Conservation (phyloP, 352 stramenopile species). For the Globisporangium perplexum region DNA sequence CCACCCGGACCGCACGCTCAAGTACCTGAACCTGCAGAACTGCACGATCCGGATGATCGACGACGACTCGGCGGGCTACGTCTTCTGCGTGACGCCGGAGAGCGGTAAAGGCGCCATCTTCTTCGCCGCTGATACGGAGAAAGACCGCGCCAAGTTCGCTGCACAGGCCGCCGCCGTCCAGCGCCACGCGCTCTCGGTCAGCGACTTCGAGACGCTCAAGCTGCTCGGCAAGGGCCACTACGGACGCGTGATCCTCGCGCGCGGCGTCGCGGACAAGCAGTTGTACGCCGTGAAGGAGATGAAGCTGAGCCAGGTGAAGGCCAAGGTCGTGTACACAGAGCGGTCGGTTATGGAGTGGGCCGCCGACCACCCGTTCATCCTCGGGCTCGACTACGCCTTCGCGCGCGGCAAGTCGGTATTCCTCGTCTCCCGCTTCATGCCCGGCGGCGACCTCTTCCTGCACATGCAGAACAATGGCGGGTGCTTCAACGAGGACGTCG, state of each 20-base stretch:
- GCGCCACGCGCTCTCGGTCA: constrained; percentile 38
- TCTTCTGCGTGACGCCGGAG: constrained; percentile 70
- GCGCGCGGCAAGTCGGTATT: constrained; percentile 95
- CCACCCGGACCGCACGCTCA: constrained; percentile 21
- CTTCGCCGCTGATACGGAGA: constrained; percentile 80
- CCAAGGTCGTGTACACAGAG: constrained; percentile 84
- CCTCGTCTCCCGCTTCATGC: constrained; percentile 97
- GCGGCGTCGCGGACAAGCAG: constrained; percentile 25
- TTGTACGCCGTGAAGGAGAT: constrained; percentile 88
- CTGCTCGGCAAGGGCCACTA: constrained; percentile 82
- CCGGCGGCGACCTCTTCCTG: constrained; percentile 93
- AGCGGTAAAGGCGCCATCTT: constrained; percentile 57
- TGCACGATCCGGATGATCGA: constrained; percentile 76
- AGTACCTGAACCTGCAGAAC: constrained; percentile 76
- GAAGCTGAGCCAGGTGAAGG: constrained; percentile 84
- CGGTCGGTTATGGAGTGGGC: constrained; percentile 82
- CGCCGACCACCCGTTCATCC: constrained; percentile 93
- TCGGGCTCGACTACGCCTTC: constrained; percentile 96
- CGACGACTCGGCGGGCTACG: constrained; percentile 65
- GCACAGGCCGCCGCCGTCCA: constrained; percentile 49
- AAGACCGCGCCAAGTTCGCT: constrained; percentile 78
- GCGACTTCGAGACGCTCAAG: constrained; percentile 79
- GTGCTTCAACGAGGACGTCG: constrained; percentile 66
- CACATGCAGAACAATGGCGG: constrained; percentile 86
- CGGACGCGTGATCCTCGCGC: constrained; percentile 73